These are phyloP conservation scores for Geotrichum citri-aurantii DNA, from an alignment of 1,139 yeast species.

Conservation along the genomic window DNA sequence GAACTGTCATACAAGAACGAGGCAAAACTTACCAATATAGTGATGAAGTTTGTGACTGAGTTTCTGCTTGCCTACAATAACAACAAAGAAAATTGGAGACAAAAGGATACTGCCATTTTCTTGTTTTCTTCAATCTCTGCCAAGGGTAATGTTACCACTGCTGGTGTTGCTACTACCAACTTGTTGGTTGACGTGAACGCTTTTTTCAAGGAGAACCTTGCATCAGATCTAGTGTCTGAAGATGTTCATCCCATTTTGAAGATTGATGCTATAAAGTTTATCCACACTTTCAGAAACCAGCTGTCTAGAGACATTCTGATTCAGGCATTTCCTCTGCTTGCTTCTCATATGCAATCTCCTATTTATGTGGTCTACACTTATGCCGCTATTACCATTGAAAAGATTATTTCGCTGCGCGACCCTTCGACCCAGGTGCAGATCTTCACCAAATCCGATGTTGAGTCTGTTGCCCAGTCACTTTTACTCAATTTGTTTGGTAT, in stretches of 20 bases:
- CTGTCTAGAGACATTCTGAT: slow-evolving; percentile 76
- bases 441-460: slow-evolving; percentile 68
- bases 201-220: slow-evolving; percentile 75
- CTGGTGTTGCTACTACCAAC: slow-evolving; percentile 88
- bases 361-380: slow-evolving; percentile 89
- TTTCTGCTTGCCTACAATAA: slow-evolving; percentile 51
- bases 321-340: slow-evolving; percentile 75
- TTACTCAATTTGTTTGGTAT: slow-evolving; percentile 61
- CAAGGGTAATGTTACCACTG: slow-evolving; percentile 75
- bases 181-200: slow-evolving; percentile 77
- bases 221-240: slow-evolving; percentile 62
- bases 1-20: slow-evolving; percentile 81
- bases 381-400: slow-evolving; percentile 88
- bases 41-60: slow-evolving; percentile 67
- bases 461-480: slow-evolving; percentile 48
- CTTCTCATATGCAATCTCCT: slow-evolving; percentile 52
- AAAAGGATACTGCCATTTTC: slow-evolving; percentile 81
- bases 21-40: slow-evolving; percentile 63
- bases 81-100: slow-evolving; percentile 59
- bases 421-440: slow-evolving; percentile 45
- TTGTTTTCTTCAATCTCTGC: slow-evolving; percentile 86
- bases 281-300: slow-evolving; percentile 87
- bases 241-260: slow-evolving; percentile 50
- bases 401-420: slow-evolving; percentile 68
- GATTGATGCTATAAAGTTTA: slow-evolving; percentile 89